phyloP scores from a whole-genome alignment of 192 early-diverging fungal genomes.

The Ambispora gerdemannii region DNA sequence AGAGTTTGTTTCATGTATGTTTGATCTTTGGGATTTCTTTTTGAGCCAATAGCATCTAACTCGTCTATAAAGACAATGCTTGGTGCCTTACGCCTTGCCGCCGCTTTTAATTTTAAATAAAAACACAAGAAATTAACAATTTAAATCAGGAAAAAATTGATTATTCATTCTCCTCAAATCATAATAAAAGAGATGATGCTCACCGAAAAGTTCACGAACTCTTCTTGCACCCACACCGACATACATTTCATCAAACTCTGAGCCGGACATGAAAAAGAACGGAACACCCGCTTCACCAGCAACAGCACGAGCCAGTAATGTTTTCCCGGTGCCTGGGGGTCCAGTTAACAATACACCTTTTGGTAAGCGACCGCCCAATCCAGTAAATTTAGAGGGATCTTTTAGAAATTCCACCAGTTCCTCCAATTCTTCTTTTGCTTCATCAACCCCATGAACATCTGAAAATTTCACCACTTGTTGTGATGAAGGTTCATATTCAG shows the following conservation, averaged over 20 bases:
- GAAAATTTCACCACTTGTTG: conserved; percentile 75
- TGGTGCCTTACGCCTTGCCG: conserved; percentile 72
- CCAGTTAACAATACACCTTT: conserved; percentile 88
- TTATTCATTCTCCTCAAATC: no score
- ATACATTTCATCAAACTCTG: conserved; percentile 99
- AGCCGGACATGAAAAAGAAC: conserved; percentile 98
- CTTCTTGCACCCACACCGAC: conserved; percentile 92
- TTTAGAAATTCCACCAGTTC: conserved; percentile 96
- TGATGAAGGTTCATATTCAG: conserved; percentile 56
- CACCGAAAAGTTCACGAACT: conserved; percentile 82
- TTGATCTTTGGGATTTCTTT: conserved; percentile 90
- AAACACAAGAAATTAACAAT: no score
- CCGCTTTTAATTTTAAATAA: no score
- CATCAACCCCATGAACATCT: conserved; percentile 96
- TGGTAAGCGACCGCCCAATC: conserved; percentile 91
- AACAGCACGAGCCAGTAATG: conserved; percentile 92
- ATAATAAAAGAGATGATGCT: conserved; percentile 1
- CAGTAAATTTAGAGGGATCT: conserved; percentile 86
- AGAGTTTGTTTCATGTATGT: conserved; percentile 97
- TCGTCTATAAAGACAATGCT: conserved; percentile 99
- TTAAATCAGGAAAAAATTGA: no score
- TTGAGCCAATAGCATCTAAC: conserved; percentile 95
- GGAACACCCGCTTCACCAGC: conserved; percentile 97
- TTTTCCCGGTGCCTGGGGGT: conserved; percentile 97
- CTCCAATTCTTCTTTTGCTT: conserved; percentile 95